Conservation (phyloP, 192 early-diverging fungal genomes). For the Fimicolochytrium jonesii region DNA sequence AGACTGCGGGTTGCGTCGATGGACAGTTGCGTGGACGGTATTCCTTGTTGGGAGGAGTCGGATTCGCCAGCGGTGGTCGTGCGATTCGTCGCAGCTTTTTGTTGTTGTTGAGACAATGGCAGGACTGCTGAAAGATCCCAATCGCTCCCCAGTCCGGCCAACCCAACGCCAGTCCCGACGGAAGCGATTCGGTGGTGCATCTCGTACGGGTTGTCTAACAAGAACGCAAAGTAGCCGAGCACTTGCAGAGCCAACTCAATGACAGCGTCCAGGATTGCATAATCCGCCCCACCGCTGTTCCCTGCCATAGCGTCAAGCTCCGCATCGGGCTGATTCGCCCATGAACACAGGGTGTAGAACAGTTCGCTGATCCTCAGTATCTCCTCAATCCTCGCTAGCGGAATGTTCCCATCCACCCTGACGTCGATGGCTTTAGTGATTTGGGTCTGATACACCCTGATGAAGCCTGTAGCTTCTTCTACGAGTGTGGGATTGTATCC, state of each 20-base stretch:
- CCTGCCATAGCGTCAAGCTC: slow-evolving; percentile 1
- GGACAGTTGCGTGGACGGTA: neutral
- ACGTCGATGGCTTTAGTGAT: slow-evolving; percentile 15
- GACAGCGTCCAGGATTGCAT: neutral
- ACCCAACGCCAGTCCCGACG: neutral
- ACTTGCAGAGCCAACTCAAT: slow-evolving; percentile 8
- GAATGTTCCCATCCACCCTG: slow-evolving; percentile 3
- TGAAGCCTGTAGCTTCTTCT: slow-evolving; percentile 30
- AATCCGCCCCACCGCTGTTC: neutral
- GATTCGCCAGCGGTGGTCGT: neutral
- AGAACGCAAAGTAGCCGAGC: slow-evolving; percentile 25
- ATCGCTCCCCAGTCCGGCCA: too few species aligned
- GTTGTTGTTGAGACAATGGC: too few species aligned
- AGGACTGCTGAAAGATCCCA: too few species aligned
- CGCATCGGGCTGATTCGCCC: neutral
- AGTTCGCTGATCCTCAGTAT: slow-evolving; percentile 24
- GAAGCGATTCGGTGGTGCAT: slow-evolving; percentile 11
- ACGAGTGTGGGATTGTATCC: slow-evolving; percentile 3
- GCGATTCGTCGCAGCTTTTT: neutral
- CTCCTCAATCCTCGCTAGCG: slow-evolving; percentile 28
- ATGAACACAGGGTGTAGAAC: slow-evolving; percentile 21
- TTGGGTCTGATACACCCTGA: slow-evolving; percentile 35
- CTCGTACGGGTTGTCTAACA: slow-evolving; percentile 33
- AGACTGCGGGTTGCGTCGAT: neutral
- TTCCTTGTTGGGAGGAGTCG: neutral